Conservation (phyloP, 306 rosid species). For the Quercus engelmannii region DNA sequence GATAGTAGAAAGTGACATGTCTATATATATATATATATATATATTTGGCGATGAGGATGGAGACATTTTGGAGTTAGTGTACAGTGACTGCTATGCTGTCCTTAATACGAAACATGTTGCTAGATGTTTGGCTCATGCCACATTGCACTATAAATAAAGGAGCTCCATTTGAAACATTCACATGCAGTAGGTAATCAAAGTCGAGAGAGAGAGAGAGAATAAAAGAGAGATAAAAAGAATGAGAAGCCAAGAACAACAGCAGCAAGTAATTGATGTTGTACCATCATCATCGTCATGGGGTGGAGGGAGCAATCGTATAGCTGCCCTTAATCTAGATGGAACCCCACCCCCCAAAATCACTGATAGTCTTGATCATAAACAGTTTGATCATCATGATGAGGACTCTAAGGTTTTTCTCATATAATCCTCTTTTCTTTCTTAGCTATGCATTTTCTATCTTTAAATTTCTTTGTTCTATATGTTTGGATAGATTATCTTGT, state of each 20-base stretch:
- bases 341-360: too few relatives aligned
- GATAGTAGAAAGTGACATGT: neutral
- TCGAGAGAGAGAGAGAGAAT: neutral
- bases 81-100: too few relatives aligned
- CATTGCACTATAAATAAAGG: neutral
- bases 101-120: too few relatives aligned
- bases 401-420: constrained; percentile 29
- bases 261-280: neutral
- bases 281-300: neutral
- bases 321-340: too few relatives aligned
- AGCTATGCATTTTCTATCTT: neutral
- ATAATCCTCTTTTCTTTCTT: too few relatives aligned
- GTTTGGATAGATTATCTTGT: too few relatives aligned
- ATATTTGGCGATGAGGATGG: neutral
- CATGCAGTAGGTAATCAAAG: neutral
- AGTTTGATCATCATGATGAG: neutral
- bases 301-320: constrained; percentile 15
- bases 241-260: neutral
- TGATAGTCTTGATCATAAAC: too few relatives aligned
- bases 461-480: too few relatives aligned
- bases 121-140: neutral
- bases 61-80: neutral
- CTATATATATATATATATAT: neutral
- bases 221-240: too few relatives aligned
- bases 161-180: neutral